Evolutionary conservation across 495 filamentous ascomycete genomes (phyloP).

Genomic region (Bombardia bombarda): DNA sequence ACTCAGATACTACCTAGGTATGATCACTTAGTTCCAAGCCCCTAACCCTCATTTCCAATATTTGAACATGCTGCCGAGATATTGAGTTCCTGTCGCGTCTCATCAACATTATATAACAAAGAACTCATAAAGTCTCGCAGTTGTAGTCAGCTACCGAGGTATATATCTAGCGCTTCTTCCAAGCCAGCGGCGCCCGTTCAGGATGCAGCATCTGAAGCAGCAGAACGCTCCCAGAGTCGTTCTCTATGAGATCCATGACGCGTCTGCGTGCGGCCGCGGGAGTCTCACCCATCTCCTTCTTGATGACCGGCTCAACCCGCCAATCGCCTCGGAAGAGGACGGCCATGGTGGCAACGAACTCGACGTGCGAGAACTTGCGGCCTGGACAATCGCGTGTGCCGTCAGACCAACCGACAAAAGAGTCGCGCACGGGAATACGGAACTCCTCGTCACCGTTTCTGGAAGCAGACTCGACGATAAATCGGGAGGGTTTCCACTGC

Average conservation of each 20-base stretch:
- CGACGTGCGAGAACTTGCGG: constrained; percentile 44
- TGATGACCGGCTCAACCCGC: constrained; percentile 18
- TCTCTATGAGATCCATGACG: constrained; percentile 21
- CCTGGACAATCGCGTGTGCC: constrained; percentile 42
- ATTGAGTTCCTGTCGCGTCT: no score
- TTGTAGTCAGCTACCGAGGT: neutral
- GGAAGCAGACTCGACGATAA: constrained; percentile 10
- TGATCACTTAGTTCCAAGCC: no score
- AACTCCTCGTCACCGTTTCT: constrained; percentile 17
- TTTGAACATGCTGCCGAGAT: no score
- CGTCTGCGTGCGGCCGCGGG: constrained; percentile 20
- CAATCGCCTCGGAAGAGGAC: constrained; percentile 29
- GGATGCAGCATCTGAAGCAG: constrained; percentile 35
- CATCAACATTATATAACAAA: no score
- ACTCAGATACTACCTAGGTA: no score
- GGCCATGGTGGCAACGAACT: constrained; percentile 43
- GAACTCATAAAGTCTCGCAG: no score
- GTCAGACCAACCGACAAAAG: constrained; percentile 42
- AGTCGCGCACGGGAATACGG: constrained; percentile 23
- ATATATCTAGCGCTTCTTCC: constrained; percentile 10
- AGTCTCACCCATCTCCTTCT: constrained; percentile 21
- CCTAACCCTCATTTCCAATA: no score
- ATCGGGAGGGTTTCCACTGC: constrained; percentile 27
- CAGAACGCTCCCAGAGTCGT: constrained; percentile 26
- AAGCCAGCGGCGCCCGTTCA: constrained; percentile 21